phyloP scores from a whole-genome alignment of 192 early-diverging fungal species.

The Coemansia sp. region DNA sequence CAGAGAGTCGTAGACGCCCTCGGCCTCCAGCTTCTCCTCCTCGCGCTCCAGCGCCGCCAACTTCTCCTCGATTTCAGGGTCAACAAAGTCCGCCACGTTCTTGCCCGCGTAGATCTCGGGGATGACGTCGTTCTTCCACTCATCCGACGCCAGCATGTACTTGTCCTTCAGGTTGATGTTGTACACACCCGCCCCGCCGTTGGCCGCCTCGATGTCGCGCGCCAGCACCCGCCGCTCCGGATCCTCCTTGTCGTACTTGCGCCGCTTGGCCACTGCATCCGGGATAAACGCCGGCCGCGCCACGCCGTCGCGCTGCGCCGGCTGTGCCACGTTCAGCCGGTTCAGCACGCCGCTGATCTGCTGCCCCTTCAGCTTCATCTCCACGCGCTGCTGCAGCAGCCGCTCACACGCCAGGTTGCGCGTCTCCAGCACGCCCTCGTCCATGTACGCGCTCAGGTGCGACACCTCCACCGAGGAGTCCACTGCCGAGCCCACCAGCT shows the following conservation, averaged over 20 bases:
- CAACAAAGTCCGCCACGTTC: slow-evolving; percentile 98
- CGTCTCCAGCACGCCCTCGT: slow-evolving; percentile 96
- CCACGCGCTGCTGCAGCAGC: slow-evolving; percentile 86
- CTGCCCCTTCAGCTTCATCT: slow-evolving; percentile 86
- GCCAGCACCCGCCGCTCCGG: slow-evolving; percentile 79
- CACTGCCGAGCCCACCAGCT: slow-evolving; percentile 61
- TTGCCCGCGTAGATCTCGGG: slow-evolving; percentile 99
- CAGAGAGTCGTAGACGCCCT: slow-evolving; percentile 87
- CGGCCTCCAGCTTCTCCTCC: slow-evolving; percentile 89
- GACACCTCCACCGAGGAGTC: slow-evolving; percentile 68
- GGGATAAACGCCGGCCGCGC: slow-evolving; percentile 82
- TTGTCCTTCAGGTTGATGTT: slow-evolving; percentile 91
- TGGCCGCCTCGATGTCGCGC: slow-evolving; percentile 82
- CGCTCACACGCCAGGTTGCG: slow-evolving; percentile 90
- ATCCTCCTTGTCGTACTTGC: slow-evolving; percentile 74
- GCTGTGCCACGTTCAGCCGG: slow-evolving; percentile 91
- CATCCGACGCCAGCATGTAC: slow-evolving; percentile 75
- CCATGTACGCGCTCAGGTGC: slow-evolving; percentile 86
- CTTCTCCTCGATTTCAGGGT: slow-evolving; percentile 94
- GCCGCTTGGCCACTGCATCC: slow-evolving; percentile 56
- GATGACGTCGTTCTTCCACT: slow-evolving; percentile 96
- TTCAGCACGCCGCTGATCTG: slow-evolving; percentile 92
- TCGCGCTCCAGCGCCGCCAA: slow-evolving; percentile 93
- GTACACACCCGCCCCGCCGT: slow-evolving; percentile 95
- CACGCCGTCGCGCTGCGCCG: slow-evolving; percentile 76